These are phyloP conservation scores for Polychytrium aggregatum DNA, from an alignment of 192 early-diverging fungal genomes.

Conservation along the genomic window DNA sequence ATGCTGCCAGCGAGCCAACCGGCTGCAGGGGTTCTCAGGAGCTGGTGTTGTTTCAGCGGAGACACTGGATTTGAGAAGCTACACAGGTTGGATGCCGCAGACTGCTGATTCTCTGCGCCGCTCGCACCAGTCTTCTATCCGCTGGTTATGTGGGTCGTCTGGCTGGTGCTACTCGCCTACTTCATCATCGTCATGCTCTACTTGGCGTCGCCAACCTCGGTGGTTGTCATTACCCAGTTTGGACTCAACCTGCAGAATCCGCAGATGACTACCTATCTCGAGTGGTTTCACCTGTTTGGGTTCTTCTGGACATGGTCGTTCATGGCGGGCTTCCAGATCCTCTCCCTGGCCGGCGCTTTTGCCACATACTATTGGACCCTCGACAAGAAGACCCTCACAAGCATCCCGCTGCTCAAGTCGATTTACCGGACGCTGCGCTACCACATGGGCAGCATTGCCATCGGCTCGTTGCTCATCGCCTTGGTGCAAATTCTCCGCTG, in stretches of 20 bases:
- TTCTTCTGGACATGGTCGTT: conserved; percentile 42
- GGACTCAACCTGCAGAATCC: too few species aligned
- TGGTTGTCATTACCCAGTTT: background rate
- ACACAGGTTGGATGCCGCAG: too few species aligned
- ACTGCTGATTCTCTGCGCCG: too few species aligned
- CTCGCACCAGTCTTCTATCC: too few species aligned
- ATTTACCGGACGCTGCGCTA: conserved; percentile 27
- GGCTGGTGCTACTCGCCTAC: conserved; percentile 19
- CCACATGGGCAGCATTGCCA: conserved; percentile 38
- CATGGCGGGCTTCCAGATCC: conserved; percentile 32
- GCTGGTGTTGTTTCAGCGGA: too few species aligned
- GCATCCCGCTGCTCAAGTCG: conserved; percentile 24
- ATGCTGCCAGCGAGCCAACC: too few species aligned
- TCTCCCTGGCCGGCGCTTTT: conserved; percentile 37
- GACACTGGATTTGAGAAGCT: too few species aligned
- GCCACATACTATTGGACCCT: conserved; percentile 42
- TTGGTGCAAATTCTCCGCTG: conserved; percentile 34
- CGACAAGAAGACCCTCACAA: conserved; percentile 24
- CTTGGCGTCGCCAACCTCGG: conserved; percentile 8
- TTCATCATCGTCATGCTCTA: conserved; percentile 18
- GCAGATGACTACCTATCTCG: too few species aligned
- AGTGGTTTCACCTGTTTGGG: conserved; percentile 38
- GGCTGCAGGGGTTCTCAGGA: too few species aligned
- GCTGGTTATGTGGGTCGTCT: too few species aligned
- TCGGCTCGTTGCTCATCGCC: conserved; percentile 43